Evolutionary conservation across 2,329 filamentous ascomycete genomes (phyloP).

Genomic region (Fusarium torulosum): DNA sequence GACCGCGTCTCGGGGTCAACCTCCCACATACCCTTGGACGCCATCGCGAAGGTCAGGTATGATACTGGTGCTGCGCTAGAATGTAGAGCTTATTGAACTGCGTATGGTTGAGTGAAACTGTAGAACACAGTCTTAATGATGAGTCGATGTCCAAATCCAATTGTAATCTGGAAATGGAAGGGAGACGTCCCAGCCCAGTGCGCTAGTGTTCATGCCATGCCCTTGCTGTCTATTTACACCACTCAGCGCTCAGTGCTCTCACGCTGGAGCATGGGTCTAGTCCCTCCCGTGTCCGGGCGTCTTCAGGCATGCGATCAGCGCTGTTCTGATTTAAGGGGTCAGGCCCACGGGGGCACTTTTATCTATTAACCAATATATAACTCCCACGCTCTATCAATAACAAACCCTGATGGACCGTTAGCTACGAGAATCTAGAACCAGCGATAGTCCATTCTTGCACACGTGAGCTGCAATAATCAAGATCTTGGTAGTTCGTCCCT

Average conservation of each 20-base stretch:
- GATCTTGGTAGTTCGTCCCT: no score
- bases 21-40: slow-evolving; percentile 93
- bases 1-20: slow-evolving; percentile 97
- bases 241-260: slow-evolving; percentile 31
- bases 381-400: slow-evolving; percentile 12
- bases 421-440: slow-evolving; percentile 24
- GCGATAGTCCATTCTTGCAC: not conserved
- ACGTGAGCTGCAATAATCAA: slow-evolving; percentile 23
- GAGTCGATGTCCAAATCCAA: slow-evolving; percentile 32
- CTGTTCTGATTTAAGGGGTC: slow-evolving; percentile 30
- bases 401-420: not conserved
- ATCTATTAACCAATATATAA: not conserved
- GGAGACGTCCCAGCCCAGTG: slow-evolving; percentile 26
- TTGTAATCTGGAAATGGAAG: slow-evolving; percentile 35
- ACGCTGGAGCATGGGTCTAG: slow-evolving; percentile 26
- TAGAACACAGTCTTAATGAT: slow-evolving; percentile 16
- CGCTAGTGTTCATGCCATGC: slow-evolving; percentile 17
- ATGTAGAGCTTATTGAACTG: slow-evolving; percentile 1
- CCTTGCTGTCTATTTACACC: slow-evolving; percentile 19
- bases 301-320: slow-evolving; percentile 16
- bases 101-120: slow-evolving; percentile 9
- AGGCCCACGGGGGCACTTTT: slow-evolving; percentile 32
- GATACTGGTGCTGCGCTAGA: not conserved
- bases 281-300: slow-evolving; percentile 20
- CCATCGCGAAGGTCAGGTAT: slow-evolving; percentile 57